Conservation (phyloP, 2,329 filamentous ascomycete species). For the Epicoccum nigrum region DNA sequence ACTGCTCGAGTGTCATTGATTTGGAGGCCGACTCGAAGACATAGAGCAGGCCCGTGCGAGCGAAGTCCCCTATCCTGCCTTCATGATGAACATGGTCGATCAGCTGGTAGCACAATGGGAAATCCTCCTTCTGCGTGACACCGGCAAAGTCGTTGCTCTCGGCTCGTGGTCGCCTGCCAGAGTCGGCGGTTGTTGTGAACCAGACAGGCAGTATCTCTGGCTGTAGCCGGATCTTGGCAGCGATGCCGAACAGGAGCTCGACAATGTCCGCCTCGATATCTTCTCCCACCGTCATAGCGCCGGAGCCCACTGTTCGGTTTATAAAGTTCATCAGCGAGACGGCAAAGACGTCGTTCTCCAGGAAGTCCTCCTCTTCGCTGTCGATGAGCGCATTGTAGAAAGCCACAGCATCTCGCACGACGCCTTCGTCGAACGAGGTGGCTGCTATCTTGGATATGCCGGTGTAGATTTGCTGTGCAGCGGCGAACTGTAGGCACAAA, state of each 20-base stretch:
- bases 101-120: conserved; percentile 92
- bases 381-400: conserved; percentile 94
- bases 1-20: conserved; percentile 83
- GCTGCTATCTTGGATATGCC: conserved; percentile 88
- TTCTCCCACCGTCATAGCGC: conserved; percentile 73
- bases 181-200: conserved; percentile 66
- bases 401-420: conserved; percentile 82
- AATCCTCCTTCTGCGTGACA: conserved; percentile 85
- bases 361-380: conserved; percentile 93
- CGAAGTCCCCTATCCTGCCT: conserved; percentile 93
- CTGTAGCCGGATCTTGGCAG: conserved; percentile 91
- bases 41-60: conserved; percentile 89
- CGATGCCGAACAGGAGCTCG: conserved; percentile 92
- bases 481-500: conserved; percentile 86
- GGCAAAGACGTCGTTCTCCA: conserved; percentile 85
- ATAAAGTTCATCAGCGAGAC: conserved; percentile 86
- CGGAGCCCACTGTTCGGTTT: conserved; percentile 75
- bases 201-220: conserved; percentile 86
- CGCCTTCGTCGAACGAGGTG: conserved; percentile 80
- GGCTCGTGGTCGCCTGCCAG: conserved; percentile 51
- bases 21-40: conserved; percentile 92
- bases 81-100: conserved; percentile 98
- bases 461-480: conserved; percentile 85
- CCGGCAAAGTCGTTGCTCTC: conserved; percentile 77
- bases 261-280: conserved; percentile 89